Evolutionary conservation across 441 rosid species (phyloP).

Genomic region (Populus tomentosa): DNA sequence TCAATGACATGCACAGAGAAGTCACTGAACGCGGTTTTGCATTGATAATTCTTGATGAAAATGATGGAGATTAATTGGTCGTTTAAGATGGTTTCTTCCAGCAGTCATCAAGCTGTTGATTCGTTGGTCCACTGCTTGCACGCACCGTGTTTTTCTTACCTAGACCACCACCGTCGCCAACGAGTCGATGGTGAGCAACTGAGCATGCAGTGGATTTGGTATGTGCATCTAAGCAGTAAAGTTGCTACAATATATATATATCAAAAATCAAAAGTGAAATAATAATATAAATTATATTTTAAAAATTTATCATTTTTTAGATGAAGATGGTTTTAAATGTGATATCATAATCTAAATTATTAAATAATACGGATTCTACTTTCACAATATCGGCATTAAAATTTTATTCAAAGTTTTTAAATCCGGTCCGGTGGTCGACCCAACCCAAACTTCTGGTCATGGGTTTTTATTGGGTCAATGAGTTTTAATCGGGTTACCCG

Average conservation of each 20-base stretch:
- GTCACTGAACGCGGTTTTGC: neutral
- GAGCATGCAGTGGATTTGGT: too few species aligned
- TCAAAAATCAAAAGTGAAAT: neutral
- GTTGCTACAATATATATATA: neutral
- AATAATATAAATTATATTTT: too few species aligned
- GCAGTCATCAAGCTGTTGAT: neutral
- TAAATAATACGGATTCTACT: too few species aligned
- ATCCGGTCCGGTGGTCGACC: fast-evolving
- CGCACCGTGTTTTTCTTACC: neutral
- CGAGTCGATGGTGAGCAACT: neutral
- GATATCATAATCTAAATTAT: too few species aligned
- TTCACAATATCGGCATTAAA: neutral
- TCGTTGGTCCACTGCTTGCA: neutral
- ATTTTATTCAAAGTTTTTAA: too few species aligned
- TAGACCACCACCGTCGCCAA: neutral
- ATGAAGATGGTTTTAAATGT: too few species aligned
- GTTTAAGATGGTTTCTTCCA: neutral
- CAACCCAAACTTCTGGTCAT: too few species aligned
- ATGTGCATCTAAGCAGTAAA: neutral
- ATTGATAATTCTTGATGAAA: neutral
- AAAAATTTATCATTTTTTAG: neutral
- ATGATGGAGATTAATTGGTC: neutral
- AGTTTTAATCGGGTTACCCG: too few species aligned
- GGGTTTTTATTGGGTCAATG: too few species aligned
- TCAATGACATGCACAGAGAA: neutral